These are phyloP conservation scores for Laetiporus sulphureus DNA, from an alignment of 1,284 basidiomycete genomes.

Conservation along the genomic window DNA sequence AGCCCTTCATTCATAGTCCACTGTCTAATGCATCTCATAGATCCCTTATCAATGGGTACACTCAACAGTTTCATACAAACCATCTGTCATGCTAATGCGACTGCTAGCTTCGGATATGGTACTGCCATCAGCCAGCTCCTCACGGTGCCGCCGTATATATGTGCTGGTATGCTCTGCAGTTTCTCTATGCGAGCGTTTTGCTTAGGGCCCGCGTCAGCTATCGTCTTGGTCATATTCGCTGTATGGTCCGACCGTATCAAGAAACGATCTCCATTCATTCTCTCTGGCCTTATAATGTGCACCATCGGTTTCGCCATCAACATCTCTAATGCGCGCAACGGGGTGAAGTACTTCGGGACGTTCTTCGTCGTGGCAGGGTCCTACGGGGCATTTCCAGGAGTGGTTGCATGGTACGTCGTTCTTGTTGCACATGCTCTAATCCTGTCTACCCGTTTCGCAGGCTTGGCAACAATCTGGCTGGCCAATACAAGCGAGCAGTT, in stretches of 20 bases:
- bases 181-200: not conserved
- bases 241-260: constrained; percentile 52
- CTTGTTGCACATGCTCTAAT: no score
- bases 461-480: constrained; percentile 51
- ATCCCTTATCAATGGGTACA: no score
- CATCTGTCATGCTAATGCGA: no score
- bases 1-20: no score
- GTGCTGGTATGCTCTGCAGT: constrained; percentile 54
- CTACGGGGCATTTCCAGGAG: constrained; percentile 56
- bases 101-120: constrained; percentile 55
- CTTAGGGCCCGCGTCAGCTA: constrained; percentile 30
- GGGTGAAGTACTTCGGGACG: constrained; percentile 63
- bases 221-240: constrained; percentile 44
- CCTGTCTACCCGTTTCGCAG: constrained; percentile 37
- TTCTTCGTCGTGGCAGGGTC: constrained; percentile 56
- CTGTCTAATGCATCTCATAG: no score
- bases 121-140: constrained; percentile 57
- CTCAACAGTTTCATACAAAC: no score
- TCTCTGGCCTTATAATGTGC: constrained; percentile 44
- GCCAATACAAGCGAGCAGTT: constrained; percentile 60
- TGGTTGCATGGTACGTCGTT: constrained; percentile 53
- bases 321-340: constrained; percentile 40
- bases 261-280: constrained; percentile 55
- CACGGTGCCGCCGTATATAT: constrained; percentile 63
- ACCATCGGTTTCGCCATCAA: constrained; percentile 63